Evolutionary conservation across 2,329 filamentous ascomycete genomes (phyloP).

Genomic region (Ascochyta koolunga): DNA sequence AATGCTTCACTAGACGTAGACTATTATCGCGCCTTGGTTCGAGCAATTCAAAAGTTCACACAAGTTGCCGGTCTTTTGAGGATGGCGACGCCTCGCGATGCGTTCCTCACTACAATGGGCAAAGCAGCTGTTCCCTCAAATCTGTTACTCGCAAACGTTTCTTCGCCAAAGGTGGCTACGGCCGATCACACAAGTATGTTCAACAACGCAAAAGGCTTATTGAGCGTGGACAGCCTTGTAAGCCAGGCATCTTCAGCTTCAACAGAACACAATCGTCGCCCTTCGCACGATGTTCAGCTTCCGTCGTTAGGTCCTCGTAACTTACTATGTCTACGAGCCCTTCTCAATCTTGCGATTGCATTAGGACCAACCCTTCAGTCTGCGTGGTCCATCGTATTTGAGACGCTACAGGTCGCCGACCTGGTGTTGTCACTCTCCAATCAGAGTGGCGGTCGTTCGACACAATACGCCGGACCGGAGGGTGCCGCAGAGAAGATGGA

Average conservation of each 20-base stretch:
- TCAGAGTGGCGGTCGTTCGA: slow-evolving; percentile 26
- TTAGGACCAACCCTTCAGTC: slow-evolving; percentile 83
- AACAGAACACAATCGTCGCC: slow-evolving; percentile 65
- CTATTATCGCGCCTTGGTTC: slow-evolving; percentile 89
- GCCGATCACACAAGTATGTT: slow-evolving; percentile 66
- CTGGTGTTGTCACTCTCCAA: slow-evolving; percentile 70
- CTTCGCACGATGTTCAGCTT: slow-evolving; percentile 56
- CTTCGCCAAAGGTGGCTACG: slow-evolving; percentile 47
- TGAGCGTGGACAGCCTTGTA: slow-evolving; percentile 75
- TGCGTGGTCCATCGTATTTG: slow-evolving; percentile 90
- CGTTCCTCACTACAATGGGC: slow-evolving; percentile 89
- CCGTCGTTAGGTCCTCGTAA: slow-evolving; percentile 81
- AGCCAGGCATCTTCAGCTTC: slow-evolving; percentile 60
- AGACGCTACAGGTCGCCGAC: slow-evolving; percentile 91
- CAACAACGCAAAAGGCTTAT: slow-evolving; percentile 71
- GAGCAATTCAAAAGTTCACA: slow-evolving; percentile 92
- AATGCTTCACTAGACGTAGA: slow-evolving; percentile 91
- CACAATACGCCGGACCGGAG: slow-evolving; percentile 31
- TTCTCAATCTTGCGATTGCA: slow-evolving; percentile 95
- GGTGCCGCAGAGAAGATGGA: slow-evolving; percentile 57
- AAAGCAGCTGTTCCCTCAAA: slow-evolving; percentile 93
- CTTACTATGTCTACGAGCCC: slow-evolving; percentile 83
- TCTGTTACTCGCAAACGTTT: slow-evolving; percentile 52
- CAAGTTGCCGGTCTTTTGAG: slow-evolving; percentile 91
- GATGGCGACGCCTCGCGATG: slow-evolving; percentile 85